Evolutionary conservation across 2,329 filamentous ascomycete species (phyloP), one percentile per base, ranked within the genome.

Genomic region (Coniella lustricola): DNA sequence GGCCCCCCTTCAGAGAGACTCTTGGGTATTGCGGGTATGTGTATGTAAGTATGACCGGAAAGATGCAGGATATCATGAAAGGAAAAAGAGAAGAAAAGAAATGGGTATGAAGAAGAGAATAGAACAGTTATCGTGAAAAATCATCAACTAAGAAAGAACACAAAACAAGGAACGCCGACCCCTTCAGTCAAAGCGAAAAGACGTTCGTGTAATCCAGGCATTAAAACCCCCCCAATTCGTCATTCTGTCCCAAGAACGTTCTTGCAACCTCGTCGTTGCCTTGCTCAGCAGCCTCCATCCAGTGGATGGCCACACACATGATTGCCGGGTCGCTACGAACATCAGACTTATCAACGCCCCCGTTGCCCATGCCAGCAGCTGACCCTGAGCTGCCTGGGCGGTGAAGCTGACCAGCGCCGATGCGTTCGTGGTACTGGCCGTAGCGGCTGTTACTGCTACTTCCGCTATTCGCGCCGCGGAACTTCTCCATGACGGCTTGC

Each of bases 261-360:
- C 81, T 84, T 17, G 91, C 91, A 57, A 95, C 72, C 60, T 85
- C 79, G 63, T 97, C 91, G 1, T 90, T 90, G n/a, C 90, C 90
- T 47, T 79, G 77, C 58, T 88, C 86, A 33, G 87, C 90, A 56
- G 87, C 75, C 69, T 91, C 88, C 90, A 97, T 96, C 90, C 91
- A 97, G 71, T 97, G 91, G 67, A 94, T 83, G 9, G 91, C 91
- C 49, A 95, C 81, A 60, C 90, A 96, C 87, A 97, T 93, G 36
- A 90, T 82, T 46, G 85, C 85, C 2, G 88, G 87, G 63, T 96
- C 89, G 51, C 84, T 90, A 56, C 88, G 65, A 32, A 79, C 74
- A 51, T 79, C 69, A 1, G 57, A 48, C 25, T 55, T 58, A 3
- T 60, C 60, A 16, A 29, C 17, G n/a, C 20, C 25, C 16, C 56